A percentile compares a stretch with the other conserved stretches of the same genome.
phyloP scores from a whole-genome alignment of 179 eudicot genomes.

The Silene coronaria region DNA sequence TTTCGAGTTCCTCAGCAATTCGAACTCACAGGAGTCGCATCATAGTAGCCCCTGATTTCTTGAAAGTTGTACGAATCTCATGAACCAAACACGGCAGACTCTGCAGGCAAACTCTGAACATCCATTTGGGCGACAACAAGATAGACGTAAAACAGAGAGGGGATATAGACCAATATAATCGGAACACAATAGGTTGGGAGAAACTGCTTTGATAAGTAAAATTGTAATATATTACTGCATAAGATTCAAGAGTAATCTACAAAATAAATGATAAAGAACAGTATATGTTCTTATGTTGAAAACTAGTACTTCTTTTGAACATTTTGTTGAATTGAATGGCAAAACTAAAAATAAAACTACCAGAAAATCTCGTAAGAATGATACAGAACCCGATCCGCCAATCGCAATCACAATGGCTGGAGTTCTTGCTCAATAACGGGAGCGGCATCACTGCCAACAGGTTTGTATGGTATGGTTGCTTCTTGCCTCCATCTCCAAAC shows the following conservation, averaged over 20 bases:
- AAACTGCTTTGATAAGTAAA: slow-evolving; percentile 7
- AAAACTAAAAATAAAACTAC: slow-evolving; percentile 2
- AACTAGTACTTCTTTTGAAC: slow-evolving; percentile 4
- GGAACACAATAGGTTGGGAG: neutral
- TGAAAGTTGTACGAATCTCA: too few relatives aligned
- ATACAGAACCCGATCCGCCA: neutral
- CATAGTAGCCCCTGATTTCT: too few relatives aligned
- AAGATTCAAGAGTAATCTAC: slow-evolving; percentile 10
- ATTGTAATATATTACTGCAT: slow-evolving; percentile 1
- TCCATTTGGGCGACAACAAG: too few relatives aligned
- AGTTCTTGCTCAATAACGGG: slow-evolving; percentile 72
- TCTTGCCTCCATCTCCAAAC: slow-evolving; percentile 57
- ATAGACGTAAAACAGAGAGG: too few relatives aligned
- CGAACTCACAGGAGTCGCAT: too few relatives aligned
- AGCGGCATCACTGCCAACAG: slow-evolving; percentile 44
- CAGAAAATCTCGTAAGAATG: slow-evolving; percentile 12
- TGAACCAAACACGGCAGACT: too few relatives aligned
- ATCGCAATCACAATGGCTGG: slow-evolving; percentile 45
- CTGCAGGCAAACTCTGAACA: too few relatives aligned
- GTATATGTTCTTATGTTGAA: slow-evolving; percentile 4
- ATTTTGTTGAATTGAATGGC: slow-evolving; percentile 2
- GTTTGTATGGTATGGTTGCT: slow-evolving; percentile 49
- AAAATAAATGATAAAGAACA: neutral
- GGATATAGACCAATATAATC: neutral
- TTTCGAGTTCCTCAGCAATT: too few relatives aligned